Conservation (phyloP, 2,329 filamentous ascomycete species). For the Ophiocordyceps camponoti-rufipedis region DNA sequence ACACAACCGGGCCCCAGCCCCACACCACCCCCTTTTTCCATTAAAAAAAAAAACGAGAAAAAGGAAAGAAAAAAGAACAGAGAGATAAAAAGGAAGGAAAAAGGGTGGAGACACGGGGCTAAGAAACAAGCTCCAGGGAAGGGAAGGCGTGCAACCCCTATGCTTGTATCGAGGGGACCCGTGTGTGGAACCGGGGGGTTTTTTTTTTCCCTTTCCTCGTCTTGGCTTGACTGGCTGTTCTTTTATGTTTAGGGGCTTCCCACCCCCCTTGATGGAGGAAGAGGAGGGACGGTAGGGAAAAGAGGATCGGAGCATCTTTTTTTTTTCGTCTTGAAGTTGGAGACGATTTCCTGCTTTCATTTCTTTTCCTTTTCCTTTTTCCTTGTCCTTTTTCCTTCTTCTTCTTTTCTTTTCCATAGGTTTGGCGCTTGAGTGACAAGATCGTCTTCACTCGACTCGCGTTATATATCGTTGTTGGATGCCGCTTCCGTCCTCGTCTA, state of each 20-base stretch:
- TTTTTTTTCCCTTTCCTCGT: too few relatives aligned
- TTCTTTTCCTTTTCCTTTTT: neutral
- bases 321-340: slow-evolving; percentile 10
- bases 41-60: neutral
- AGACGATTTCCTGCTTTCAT: neutral
- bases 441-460: too few relatives aligned
- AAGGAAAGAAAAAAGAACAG: neutral
- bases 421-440: neutral
- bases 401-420: neutral
- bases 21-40: too few relatives aligned
- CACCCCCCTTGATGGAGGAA: neutral
- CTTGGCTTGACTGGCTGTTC: too few relatives aligned
- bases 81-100: neutral
- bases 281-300: neutral
- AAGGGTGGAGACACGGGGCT: neutral
- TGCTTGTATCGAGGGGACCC: too few relatives aligned
- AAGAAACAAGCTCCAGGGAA: neutral
- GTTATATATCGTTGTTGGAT: neutral
- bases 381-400: neutral
- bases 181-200: too few relatives aligned
- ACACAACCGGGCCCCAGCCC: too few relatives aligned
- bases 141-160: neutral
- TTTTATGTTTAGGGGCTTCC: too few relatives aligned
- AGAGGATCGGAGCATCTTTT: neutral
- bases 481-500: neutral